Conservation (phyloP, 2,329 filamentous ascomycete species). For the Aspergillus sp. region DNA sequence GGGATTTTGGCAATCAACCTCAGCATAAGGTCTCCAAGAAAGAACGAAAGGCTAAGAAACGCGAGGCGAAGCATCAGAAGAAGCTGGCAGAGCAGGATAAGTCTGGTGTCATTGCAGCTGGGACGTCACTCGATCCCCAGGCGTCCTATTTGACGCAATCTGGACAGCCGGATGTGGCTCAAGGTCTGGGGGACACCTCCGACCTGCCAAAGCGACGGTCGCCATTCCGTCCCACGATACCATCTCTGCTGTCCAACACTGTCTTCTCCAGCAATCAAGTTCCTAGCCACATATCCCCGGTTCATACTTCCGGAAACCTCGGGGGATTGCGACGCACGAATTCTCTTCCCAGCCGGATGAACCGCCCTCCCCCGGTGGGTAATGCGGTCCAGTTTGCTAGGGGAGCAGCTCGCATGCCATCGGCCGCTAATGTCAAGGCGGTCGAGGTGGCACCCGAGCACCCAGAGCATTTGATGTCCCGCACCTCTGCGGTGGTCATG, state of each 20-base stretch:
- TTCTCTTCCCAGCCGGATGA: slow-evolving; percentile 30
- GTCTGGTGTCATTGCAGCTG: background rate
- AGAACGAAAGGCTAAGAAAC: slow-evolving; percentile 16
- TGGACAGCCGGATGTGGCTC: background rate
- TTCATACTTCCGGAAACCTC: slow-evolving; percentile 14
- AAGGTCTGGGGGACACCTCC: slow-evolving; percentile 6
- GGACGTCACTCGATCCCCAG: slow-evolving; percentile 4
- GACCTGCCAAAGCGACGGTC: slow-evolving; percentile 24
- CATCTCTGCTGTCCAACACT: slow-evolving; percentile 34
- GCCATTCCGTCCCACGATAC: slow-evolving; percentile 30
- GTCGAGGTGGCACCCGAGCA: slow-evolving; percentile 14
- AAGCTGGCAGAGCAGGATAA: slow-evolving; percentile 14
- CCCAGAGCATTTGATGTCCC: slow-evolving; percentile 48
- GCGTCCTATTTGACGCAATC: slow-evolving; percentile 12
- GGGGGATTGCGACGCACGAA: slow-evolving; percentile 29
- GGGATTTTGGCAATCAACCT: slow-evolving; percentile 28
- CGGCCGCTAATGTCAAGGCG: slow-evolving; percentile 10
- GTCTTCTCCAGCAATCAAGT: slow-evolving; percentile 29
- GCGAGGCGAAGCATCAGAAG: slow-evolving; percentile 24
- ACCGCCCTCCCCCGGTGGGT: slow-evolving; percentile 25
- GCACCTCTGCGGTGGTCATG: slow-evolving; percentile 56
- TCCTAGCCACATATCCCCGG: slow-evolving; percentile 8
- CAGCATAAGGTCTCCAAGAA: slow-evolving; percentile 15
- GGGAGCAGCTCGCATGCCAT: slow-evolving; percentile 29
- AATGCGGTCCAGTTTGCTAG: slow-evolving; percentile 36